Percentiles rank a stretch among this genome's conserved stretches.
phyloP scores from a whole-genome alignment of 495 filamentous ascomycete species.

The Cercophora scortea region DNA sequence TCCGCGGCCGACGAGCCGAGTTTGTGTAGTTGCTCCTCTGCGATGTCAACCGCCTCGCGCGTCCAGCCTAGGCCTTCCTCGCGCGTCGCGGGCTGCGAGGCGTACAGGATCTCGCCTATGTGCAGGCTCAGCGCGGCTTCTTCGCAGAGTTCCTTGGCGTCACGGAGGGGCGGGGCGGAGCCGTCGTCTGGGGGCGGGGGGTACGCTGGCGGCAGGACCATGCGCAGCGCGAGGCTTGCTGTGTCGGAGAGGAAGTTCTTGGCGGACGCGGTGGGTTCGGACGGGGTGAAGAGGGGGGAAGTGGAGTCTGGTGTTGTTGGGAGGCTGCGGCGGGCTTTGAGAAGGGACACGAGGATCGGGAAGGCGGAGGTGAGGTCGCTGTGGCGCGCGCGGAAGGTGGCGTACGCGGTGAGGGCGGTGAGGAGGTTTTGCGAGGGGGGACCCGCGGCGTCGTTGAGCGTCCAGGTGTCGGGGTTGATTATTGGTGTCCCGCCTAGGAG shows the following conservation, averaged over 20 bases:
- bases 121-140: constrained; percentile 81
- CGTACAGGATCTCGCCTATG: constrained; percentile 89
- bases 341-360: constrained; percentile 77
- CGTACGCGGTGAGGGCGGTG: constrained; percentile 64
- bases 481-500: constrained; percentile 3
- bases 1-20: constrained; percentile 7
- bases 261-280: constrained; percentile 4
- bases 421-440: constrained; percentile 64
- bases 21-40: constrained; percentile 44
- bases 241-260: constrained; percentile 11
- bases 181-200: constrained; percentile 60
- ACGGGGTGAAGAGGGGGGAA: not conserved
- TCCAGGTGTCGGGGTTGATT: constrained; percentile 52
- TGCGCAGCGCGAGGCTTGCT: constrained; percentile 24
- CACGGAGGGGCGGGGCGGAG: constrained; percentile 52
- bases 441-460: constrained; percentile 46
- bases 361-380: constrained; percentile 58
- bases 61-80: constrained; percentile 77
- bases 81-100: constrained; percentile 29
- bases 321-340: constrained; percentile 57
- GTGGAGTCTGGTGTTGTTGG: constrained; percentile 8
- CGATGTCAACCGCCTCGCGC: constrained; percentile 65
- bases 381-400: constrained; percentile 63
- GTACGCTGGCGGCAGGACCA: constrained; percentile 49
- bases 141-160: constrained; percentile 58